Evolutionary conservation across 495 filamentous ascomycete species (phyloP), one percentile per base, ranked within the genome.

Genomic region (Tuber borchii): DNA sequence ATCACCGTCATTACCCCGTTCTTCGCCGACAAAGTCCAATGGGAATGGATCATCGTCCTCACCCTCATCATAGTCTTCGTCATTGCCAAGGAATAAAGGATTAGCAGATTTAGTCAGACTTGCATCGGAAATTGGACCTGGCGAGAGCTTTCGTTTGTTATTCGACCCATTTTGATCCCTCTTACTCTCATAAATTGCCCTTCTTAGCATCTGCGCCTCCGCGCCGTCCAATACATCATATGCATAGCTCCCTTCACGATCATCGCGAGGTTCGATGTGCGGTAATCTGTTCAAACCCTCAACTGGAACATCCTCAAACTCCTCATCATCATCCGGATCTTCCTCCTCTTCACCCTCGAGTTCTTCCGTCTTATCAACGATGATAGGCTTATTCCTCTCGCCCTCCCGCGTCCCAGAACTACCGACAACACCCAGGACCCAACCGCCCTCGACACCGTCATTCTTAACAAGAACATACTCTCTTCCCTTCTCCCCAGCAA

Each of bases 401-500:
- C 93, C 93, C 72, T 89, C 87, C 48, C 91, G 88, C 81, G 91
- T 96, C 68, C 93, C 89, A 70, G 85, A 92, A 42, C 90, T 92
- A 7, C 82, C 82, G 34, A 99, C 94, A 48, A 99, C 95, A 68
- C 95, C 95, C 19, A 99, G 86, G 1, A 94, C 93, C 93, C 93
- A 99, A n/a, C 95, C 95, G 65, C 96, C 96, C 84, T 97, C 95
- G 14, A 95, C 93, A 8, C 93, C 92, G 72, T 93, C 92, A 81
- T 99, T 97, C 84, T 95, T 96, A 43, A 99, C 95, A 3, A 99
- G 86, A 45, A 98, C 93, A 82, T 99, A 99, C 84, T 99, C 95
- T 74, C 91, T 90, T 14, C 91, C 93, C 78, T 90, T 93, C 81
- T 98, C 95, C 40, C 96, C 93, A 0, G 93, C 95, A 75, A 99